Percentiles rank a stretch among this genome's conserved stretches.
phyloP scores from a whole-genome alignment of 345 rosid genomes.

The Raphanus raphanistrum region DNA sequence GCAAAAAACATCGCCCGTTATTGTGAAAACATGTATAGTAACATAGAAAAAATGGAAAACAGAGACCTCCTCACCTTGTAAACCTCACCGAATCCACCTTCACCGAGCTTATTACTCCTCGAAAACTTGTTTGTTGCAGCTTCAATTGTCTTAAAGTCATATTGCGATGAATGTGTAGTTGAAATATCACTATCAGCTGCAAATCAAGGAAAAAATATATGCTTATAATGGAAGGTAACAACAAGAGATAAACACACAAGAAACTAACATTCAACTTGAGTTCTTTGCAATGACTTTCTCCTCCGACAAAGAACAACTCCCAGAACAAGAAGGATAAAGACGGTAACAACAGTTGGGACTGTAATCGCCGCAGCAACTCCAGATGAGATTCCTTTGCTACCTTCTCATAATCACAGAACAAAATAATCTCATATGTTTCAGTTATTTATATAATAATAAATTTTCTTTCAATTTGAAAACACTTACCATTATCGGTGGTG shows the following conservation, averaged over 20 bases:
- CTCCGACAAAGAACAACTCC: slow-evolving; percentile 8
- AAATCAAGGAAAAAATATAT: background rate
- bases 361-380: slow-evolving; percentile 14
- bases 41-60: background rate
- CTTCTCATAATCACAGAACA: background rate
- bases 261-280: slow-evolving; percentile 28
- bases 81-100: slow-evolving; percentile 68
- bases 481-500: slow-evolving; percentile 11
- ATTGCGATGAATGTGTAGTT: slow-evolving; percentile 41
- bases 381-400: slow-evolving; percentile 26
- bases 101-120: slow-evolving; percentile 48
- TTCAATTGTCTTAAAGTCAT: slow-evolving; percentile 41
- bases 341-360: background rate
- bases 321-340: slow-evolving; percentile 17
- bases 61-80: slow-evolving; percentile 44
- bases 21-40: background rate
- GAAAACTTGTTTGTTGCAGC: slow-evolving; percentile 53
- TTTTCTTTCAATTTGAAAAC: background rate
- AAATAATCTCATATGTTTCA: background rate
- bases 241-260: background rate
- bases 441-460: background rate
- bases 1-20: background rate
- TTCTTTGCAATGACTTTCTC: slow-evolving; percentile 6
- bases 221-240: background rate
- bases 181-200: slow-evolving; percentile 34